phyloP scores from a whole-genome alignment of 2,329 filamentous ascomycete species.

The Trichoderma atroviride region DNA sequence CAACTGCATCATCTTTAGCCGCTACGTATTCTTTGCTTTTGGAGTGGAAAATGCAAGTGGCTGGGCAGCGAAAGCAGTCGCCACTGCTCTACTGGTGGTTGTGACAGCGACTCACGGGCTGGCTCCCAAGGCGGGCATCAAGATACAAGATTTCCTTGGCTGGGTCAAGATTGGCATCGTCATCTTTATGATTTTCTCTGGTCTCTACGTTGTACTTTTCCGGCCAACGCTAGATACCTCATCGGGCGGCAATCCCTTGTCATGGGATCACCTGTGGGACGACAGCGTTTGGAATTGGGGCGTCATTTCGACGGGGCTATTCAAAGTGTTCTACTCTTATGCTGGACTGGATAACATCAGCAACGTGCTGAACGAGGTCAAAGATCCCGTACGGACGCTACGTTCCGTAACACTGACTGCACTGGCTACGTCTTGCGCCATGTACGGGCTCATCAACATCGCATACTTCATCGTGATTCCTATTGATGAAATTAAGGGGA shows the following conservation, averaged over 20 bases:
- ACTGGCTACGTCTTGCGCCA: conserved; percentile 60
- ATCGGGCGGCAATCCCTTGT: conserved; percentile 29
- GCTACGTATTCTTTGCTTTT: conserved; percentile 64
- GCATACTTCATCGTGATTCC: conserved; percentile 66
- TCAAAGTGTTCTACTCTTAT: conserved; percentile 72
- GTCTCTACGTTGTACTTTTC: conserved; percentile 60
- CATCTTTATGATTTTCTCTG: conserved; percentile 62
- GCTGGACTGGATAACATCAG: conserved; percentile 67
- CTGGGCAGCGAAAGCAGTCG: conserved; percentile 56
- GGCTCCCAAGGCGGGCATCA: conserved; percentile 59
- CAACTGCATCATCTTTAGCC: conserved; percentile 70
- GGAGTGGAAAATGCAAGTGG: conserved; percentile 54
- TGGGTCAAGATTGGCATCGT: conserved; percentile 66
- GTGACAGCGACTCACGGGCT: conserved; percentile 63
- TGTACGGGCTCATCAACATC: conserved; percentile 70
- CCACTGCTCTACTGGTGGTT: conserved; percentile 56
- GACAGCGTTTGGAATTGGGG: conserved; percentile 71
- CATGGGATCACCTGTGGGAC: conserved; percentile 62
- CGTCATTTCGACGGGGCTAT: conserved; percentile 65
- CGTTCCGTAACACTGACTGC: conserved; percentile 63
- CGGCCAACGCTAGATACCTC: conserved; percentile 33
- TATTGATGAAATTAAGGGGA: conserved; percentile 65
- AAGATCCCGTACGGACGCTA: conserved; percentile 66
- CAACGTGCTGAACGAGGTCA: conserved; percentile 72
- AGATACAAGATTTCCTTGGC: conserved; percentile 62